Evolutionary conservation across 1,284 basidiomycete genomes (phyloP).

Genomic region (Quambalaria eucalypti): DNA sequence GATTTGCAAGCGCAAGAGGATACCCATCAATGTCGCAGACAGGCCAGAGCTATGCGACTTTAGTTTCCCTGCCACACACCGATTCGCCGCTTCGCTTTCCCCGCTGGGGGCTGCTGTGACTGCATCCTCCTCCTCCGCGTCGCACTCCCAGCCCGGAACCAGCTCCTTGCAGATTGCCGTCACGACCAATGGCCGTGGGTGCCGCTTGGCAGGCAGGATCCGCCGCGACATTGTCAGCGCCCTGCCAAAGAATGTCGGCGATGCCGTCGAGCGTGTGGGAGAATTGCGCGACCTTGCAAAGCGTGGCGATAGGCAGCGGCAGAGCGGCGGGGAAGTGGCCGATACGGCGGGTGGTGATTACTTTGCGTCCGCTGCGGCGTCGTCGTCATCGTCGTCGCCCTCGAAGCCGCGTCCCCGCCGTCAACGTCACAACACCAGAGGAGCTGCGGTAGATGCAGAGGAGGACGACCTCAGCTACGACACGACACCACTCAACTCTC

Average conservation of each 20-base stretch:
- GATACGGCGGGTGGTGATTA: background rate
- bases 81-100: conserved; percentile 54
- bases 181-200: conserved; percentile 85
- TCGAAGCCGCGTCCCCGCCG: no score
- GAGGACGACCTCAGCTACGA: conserved; percentile 37
- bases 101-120: background rate
- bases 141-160: no score
- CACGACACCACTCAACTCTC: conserved; percentile 58
- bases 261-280: conserved; percentile 69
- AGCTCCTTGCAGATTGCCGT: conserved; percentile 78
- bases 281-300: conserved; percentile 61
- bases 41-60: conserved; percentile 79
- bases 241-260: conserved; percentile 66
- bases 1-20: conserved; percentile 48
- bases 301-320: no score
- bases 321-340: conserved; percentile 16
- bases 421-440: no score
- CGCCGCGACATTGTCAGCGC: conserved; percentile 70
- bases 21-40: conserved; percentile 80
- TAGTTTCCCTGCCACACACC: conserved; percentile 76
- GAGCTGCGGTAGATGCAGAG: conserved; percentile 14
- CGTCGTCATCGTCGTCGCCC: background rate
- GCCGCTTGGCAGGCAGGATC: conserved; percentile 71
- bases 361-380: background rate
- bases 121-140: background rate